Evolutionary conservation across 225 moss, liverwort and hornwort genomes (phyloP).

Genomic region (Physcomitrium patens): DNA sequence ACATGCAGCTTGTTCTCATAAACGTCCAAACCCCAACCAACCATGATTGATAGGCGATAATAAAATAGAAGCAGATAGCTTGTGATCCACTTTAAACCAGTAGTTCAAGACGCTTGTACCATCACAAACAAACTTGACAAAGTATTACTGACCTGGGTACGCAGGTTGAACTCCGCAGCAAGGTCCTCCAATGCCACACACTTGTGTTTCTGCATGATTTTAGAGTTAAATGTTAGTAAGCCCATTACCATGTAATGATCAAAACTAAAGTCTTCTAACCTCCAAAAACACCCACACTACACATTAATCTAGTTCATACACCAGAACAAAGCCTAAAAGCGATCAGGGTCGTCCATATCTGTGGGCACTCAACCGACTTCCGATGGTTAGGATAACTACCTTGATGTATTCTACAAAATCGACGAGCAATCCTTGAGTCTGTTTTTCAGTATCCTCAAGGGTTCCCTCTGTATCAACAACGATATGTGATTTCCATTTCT

Average conservation of each 20-base stretch:
- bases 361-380: too few species aligned
- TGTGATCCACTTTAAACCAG: not conserved
- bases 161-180: constrained; percentile 91
- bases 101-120: not conserved
- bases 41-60: constrained; percentile 1
- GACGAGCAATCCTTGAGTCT: constrained; percentile 76
- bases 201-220: constrained; percentile 75
- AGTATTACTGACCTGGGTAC: constrained; percentile 70
- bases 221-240: not conserved
- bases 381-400: too few species aligned
- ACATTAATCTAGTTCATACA: not conserved
- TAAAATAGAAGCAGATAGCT: not conserved
- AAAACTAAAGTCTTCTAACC: not conserved
- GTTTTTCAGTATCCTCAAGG: constrained; percentile 72
- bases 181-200: constrained; percentile 95
- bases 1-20: not conserved
- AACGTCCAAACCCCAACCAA: not conserved
- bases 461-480: constrained; percentile 94
- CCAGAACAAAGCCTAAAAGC: not conserved
- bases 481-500: constrained; percentile 87
- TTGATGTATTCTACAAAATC: constrained; percentile 44
- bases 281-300: not conserved
- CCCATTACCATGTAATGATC: not conserved
- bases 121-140: not conserved
- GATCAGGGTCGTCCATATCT: too few species aligned